These are phyloP conservation scores for Marsdenia floribunda DNA, from an alignment of 257 asterid species.

Conservation along the genomic window DNA sequence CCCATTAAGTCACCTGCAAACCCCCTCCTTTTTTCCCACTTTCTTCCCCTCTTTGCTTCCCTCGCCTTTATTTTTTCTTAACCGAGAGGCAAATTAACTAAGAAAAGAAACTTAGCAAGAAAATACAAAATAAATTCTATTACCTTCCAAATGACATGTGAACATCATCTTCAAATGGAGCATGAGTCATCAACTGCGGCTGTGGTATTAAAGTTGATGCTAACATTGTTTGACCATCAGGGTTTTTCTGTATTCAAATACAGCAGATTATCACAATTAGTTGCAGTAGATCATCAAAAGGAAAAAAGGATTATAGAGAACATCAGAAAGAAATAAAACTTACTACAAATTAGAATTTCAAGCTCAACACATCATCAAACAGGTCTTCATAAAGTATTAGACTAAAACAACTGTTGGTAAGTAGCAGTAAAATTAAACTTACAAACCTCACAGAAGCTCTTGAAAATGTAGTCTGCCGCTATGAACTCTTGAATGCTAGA, in stretches of 20 bases:
- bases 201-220: slow-evolving; percentile 84
- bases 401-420: background rate
- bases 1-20: background rate
- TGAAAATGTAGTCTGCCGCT: slow-evolving; percentile 80
- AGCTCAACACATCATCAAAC: background rate
- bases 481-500: slow-evolving; percentile 80
- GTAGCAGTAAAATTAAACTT: slow-evolving; percentile 10
- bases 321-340: slow-evolving; percentile 4
- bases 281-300: slow-evolving; percentile 8
- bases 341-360: background rate
- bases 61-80: background rate
- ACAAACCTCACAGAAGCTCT: slow-evolving; percentile 90
- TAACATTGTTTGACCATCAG: slow-evolving; percentile 85
- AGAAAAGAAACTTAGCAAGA: background rate
- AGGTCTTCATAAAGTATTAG: background rate
- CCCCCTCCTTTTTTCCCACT: background rate
- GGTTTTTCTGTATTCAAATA: slow-evolving; percentile 54
- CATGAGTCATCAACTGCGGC: slow-evolving; percentile 57
- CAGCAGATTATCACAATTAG: slow-evolving; percentile 10
- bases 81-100: background rate
- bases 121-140: background rate
- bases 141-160: slow-evolving; percentile 97
- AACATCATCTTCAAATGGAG: slow-evolving; percentile 78
- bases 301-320: slow-evolving; percentile 3
- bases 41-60: background rate